Percentiles rank a stretch among this genome's conserved stretches.
These are phyloP conservation scores for Ophiostoma ips DNA, from an alignment of 2,329 filamentous ascomycete genomes.

Conservation along the genomic window DNA sequence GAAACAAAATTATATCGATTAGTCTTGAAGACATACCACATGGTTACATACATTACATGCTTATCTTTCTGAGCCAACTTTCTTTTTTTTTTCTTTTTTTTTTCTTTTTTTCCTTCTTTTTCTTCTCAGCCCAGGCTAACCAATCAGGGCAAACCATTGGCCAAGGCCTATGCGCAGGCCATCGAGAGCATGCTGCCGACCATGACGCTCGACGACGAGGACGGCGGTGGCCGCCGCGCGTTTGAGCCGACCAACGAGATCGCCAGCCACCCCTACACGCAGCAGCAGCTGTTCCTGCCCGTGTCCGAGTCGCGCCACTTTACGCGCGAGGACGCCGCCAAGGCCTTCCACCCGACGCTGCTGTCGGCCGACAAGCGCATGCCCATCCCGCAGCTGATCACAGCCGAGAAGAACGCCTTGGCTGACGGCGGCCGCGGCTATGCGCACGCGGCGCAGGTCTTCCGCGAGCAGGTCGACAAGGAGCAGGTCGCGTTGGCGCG, in stretches of 20 bases:
- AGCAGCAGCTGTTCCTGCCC: conserved; percentile 51
- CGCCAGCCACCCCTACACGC: conserved; percentile 45
- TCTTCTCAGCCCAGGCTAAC: not conserved
- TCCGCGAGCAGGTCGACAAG: conserved; percentile 22
- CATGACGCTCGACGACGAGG: conserved; percentile 31
- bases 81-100: conserved; percentile 7
- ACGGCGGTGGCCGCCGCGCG: conserved; percentile 22
- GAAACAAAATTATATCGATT: conserved; percentile 65
- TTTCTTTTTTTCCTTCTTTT: not conserved
- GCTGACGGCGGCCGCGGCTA: conserved; percentile 23
- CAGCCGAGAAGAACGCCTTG: conserved; percentile 33
- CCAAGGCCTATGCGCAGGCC: conserved; percentile 61
- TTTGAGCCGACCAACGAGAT: conserved; percentile 53
- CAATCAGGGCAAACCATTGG: conserved; percentile 60
- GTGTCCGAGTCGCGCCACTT: conserved; percentile 49
- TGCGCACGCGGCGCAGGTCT: conserved; percentile 7
- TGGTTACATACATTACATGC: conserved; percentile 56
- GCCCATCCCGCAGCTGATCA: conserved; percentile 47
- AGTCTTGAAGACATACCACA: conserved; percentile 93
- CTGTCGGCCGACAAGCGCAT: conserved; percentile 47
- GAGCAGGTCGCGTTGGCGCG: conserved; percentile 4
- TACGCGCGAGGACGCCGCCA: conserved; percentile 51
- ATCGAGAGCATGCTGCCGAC: conserved; percentile 69
- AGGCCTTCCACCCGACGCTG: conserved; percentile 46
- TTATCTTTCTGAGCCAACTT: conserved; percentile 50